Percentiles rank a stretch among this genome's conserved stretches.
Conservation (phyloP, 306 rosid species). For the Acacia acuminata region DNA sequence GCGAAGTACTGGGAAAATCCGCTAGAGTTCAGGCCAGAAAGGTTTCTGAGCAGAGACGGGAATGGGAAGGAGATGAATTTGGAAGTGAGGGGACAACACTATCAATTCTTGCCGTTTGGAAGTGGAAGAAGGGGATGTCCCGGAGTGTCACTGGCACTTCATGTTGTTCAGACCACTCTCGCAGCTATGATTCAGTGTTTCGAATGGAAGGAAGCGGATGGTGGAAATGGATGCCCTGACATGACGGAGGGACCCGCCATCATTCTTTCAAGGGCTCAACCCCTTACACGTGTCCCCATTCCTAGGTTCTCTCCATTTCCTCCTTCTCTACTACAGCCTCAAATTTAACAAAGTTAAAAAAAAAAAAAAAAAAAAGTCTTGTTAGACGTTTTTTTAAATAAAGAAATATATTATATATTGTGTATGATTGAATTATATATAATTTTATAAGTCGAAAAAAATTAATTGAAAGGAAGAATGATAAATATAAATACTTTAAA, state of each 20-base stretch:
- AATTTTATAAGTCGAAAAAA: too few relatives aligned
- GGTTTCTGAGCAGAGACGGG: slow-evolving; percentile 44
- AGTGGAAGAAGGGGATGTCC: slow-evolving; percentile 83
- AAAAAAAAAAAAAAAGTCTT: too few relatives aligned
- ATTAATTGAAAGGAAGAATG: too few relatives aligned
- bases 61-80: slow-evolving; percentile 26
- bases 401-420: too few relatives aligned
- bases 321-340: not conserved
- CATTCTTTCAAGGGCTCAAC: slow-evolving; percentile 60
- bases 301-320: slow-evolving; percentile 39
- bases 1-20: slow-evolving; percentile 63
- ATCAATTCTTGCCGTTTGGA: slow-evolving; percentile 69
- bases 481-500: too few relatives aligned
- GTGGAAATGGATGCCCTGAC: slow-evolving; percentile 35
- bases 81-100: slow-evolving; percentile 65
- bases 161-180: slow-evolving; percentile 54
- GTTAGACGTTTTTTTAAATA: too few relatives aligned
- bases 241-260: slow-evolving; percentile 60
- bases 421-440: too few relatives aligned
- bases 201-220: slow-evolving; percentile 47
- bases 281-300: slow-evolving; percentile 49
- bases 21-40: slow-evolving; percentile 52
- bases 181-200: slow-evolving; percentile 77
- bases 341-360: not conserved
- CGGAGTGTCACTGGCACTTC: slow-evolving; percentile 56